Base-by-base conservation (phyloP, 495 filamentous ascomycete genomes). In the Amniculicola lignicola region DNA sequence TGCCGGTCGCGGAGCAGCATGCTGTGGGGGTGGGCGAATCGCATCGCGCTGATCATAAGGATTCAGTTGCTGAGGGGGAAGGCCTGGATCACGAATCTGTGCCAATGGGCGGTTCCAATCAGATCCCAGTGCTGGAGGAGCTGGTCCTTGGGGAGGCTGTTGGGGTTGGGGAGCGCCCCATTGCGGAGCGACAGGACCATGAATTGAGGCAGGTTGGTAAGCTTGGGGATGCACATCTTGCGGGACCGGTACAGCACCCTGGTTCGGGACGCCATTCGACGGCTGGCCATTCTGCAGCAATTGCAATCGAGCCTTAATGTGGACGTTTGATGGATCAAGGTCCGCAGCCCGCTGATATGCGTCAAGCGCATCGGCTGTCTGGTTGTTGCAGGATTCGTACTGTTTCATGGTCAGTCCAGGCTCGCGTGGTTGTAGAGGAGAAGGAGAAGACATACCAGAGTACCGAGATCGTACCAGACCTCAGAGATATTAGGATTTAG, bases 371-470 rank as follows among this genome's bases (percentile, higher is more conserved):
- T 98, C 93, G 41, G 84, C 86, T 51, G 94, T 95, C 74, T 98
- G 93, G 69, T 98, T 98, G 75, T 98, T 97, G 72, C 93, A 98
- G 2, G 90, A 96, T 69, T 98, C 94, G 62, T 98, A 98, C 88
- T 91, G 51, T 49, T 51, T 33, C 4, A 51, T 38, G 10, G 54
- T 71, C 38, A 73, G 64, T 29, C 19, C 35, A 53, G 68, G 64
- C 69, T 66, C 29, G 29, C 11, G 28, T 57, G 16, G 12, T 38
- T 45, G 42, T 11, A 21, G 36, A 33, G 16, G 22, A 19, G n/a
- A 18, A 19, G 19, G 52, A 59, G 39, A 67, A n/a, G 70, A 80
- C 87, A 77, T 82, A 95, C 89, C 75, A 98, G 65, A 63, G 94
- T 99, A 35, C 93, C 93, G 35, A 99, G 75, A 74, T 99, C 94